phyloP scores from a whole-genome alignment of 805 yeast genomes.

The Metschnikowia proteae region DNA sequence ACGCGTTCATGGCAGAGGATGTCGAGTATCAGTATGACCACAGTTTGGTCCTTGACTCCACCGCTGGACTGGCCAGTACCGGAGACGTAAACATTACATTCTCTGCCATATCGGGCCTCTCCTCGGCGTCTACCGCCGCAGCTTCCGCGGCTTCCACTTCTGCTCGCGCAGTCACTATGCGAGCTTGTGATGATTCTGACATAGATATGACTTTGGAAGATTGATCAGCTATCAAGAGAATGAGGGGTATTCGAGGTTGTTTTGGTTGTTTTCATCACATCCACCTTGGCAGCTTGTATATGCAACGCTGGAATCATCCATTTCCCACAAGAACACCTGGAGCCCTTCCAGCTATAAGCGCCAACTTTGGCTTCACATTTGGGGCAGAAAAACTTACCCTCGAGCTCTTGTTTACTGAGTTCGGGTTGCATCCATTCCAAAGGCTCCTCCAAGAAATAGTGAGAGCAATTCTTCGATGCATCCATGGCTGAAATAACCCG shows the following conservation, averaged over 20 bases:
- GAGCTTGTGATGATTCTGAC: constrained; percentile 31
- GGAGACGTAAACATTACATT: constrained; percentile 9
- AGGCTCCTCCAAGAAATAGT: constrained; percentile 77
- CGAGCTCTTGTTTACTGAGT: constrained; percentile 67
- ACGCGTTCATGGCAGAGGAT: constrained; percentile 47
- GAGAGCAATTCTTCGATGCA: constrained; percentile 68
- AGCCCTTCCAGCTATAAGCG: constrained; percentile 91
- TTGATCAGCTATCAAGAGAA: constrained; percentile 1
- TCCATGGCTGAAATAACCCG: constrained; percentile 55
- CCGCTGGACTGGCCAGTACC: constrained; percentile 7
- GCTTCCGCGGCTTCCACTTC: constrained; percentile 2
- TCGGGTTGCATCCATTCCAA: constrained; percentile 88
- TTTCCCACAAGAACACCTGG: constrained; percentile 88
- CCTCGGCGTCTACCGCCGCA: constrained; percentile 2
- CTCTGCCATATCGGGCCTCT: constrained; percentile 6
- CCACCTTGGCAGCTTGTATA: constrained; percentile 76
- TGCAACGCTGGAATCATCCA: constrained; percentile 95
- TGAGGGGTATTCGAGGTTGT: neutral
- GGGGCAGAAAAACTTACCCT: constrained; percentile 85
- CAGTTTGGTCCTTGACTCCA: constrained; percentile 14
- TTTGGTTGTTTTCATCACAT: constrained; percentile 40
- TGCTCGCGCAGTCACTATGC: constrained; percentile 19
- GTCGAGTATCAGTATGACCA: constrained; percentile 45
- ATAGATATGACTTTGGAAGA: constrained; percentile 46
- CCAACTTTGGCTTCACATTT: constrained; percentile 85